Evolutionary conservation across 768 basidiomycete species (phyloP).

Genomic region (Ramaria rubella): DNA sequence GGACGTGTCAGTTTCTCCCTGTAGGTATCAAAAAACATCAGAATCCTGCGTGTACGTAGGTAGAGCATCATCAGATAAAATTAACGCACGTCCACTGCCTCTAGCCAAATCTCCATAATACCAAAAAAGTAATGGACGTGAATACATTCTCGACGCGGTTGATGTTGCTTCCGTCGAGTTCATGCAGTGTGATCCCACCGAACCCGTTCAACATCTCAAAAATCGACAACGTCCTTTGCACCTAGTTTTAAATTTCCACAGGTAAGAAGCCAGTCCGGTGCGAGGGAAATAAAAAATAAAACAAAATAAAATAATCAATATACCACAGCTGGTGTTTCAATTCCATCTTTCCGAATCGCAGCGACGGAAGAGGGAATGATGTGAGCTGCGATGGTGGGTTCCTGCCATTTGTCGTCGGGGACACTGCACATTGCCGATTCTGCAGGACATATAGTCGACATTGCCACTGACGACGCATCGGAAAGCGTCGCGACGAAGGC

Average conservation of each 20-base stretch:
- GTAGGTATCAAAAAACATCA: background rate
- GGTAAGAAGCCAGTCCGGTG: too few relatives aligned
- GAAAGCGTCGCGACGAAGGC: slow-evolving; percentile 15
- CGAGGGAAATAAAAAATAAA: too few relatives aligned
- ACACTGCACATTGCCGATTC: background rate
- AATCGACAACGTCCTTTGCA: background rate
- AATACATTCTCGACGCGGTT: background rate
- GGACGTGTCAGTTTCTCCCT: slow-evolving; percentile 4
- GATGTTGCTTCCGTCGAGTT: background rate
- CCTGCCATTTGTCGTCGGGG: slow-evolving; percentile 11
- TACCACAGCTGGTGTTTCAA: background rate
- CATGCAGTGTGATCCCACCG: background rate
- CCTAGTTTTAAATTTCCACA: background rate
- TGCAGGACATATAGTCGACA: slow-evolving; percentile 9
- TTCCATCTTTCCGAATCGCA: too few relatives aligned
- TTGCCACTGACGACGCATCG: slow-evolving; percentile 13
- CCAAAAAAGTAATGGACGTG: background rate
- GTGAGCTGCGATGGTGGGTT: slow-evolving; percentile 12
- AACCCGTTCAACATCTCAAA: background rate
- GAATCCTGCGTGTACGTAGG: background rate
- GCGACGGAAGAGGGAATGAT: slow-evolving; percentile 3
- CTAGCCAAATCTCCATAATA: background rate
- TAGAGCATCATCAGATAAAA: background rate
- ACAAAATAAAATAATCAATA: background rate
- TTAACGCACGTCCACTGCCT: background rate